phyloP scores from a whole-genome alignment of 2,329 filamentous ascomycete species.

The Thermoascus crustaceus region DNA sequence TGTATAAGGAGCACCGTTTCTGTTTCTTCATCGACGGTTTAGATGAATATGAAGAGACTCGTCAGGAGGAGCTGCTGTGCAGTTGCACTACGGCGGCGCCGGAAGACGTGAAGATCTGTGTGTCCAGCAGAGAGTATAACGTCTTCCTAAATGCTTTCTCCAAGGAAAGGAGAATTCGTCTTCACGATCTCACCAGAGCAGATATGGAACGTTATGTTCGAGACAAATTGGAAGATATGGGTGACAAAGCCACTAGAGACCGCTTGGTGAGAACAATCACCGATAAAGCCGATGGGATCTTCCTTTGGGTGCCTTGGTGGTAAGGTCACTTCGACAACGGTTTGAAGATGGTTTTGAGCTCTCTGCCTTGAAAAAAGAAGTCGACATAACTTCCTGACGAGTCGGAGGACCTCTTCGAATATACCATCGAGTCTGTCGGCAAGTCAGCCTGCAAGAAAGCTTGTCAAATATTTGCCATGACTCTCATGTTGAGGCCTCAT shows the following conservation, averaged over 20 bases:
- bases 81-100: neutral
- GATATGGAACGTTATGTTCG: neutral
- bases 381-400: neutral
- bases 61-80: neutral
- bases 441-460: neutral
- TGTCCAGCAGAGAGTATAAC: conserved; percentile 1
- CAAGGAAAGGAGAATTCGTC: neutral
- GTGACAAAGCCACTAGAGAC: neutral
- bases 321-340: neutral
- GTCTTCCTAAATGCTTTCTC: conserved; percentile 1
- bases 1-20: neutral
- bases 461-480: neutral
- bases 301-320: conserved; percentile 3
- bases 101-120: conserved; percentile 2
- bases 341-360: neutral
- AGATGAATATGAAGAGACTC: conserved; percentile 2
- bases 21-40: conserved; percentile 6
- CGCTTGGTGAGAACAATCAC: neutral
- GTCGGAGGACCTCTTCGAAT: neutral
- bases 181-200: neutral
- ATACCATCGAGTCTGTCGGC: neutral
- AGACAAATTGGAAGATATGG: neutral
- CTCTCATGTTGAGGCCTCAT: neutral
- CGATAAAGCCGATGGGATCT: conserved; percentile 2
- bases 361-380: neutral